Evolutionary conservation across 805 yeast species (phyloP), one percentile per base, ranked within the genome.

Genomic region (Ogataea sp.): DNA sequence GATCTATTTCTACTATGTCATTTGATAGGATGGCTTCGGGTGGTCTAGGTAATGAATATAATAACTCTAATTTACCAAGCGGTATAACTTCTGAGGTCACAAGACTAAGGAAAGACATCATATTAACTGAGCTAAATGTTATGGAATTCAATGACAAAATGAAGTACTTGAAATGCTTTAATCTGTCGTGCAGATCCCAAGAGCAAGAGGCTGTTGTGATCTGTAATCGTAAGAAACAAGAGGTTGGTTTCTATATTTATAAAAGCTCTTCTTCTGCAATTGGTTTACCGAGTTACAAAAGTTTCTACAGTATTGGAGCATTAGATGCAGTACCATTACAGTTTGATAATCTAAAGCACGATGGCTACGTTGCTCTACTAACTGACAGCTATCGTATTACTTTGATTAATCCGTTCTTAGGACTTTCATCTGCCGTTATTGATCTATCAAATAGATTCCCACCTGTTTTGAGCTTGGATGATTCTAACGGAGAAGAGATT

Each of bases 141-240:
- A 51, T 58, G 66, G 30, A 62, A 53, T 38, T 59, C 11, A 53
- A 56, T 16, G 60, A 61, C 5, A 52, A 59, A n/a, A 43, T 54
- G 10, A 36, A 47, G 2, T 37, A 54, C 15, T 44, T 73, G 23
- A 64, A 65, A 34, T 53, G 68, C 1, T 54, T 59, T 36, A 65
- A 65, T 8, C 42, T 74, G n/a, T 48, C 52, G 4, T 17, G 33
- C 14, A 30, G 18, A 30, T 73, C 63, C 44, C 70, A 68, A 18
- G 75, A 71, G 23, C 74, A 73, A 47, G 90, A 85, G 51, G 81
- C 80, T 0, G 51, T 85, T 1, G 73, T 78, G 0, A 56, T 84
- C 6, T 66, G 73, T 37, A 75, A 80, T 55, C 50, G 51, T 14
- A 50, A 47, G 4, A 53, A 65, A 1, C 48, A 59, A 11, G 68